Conservation (phyloP, 2,329 filamentous ascomycete species). For the Phaeosphaeriaceae sp. region DNA sequence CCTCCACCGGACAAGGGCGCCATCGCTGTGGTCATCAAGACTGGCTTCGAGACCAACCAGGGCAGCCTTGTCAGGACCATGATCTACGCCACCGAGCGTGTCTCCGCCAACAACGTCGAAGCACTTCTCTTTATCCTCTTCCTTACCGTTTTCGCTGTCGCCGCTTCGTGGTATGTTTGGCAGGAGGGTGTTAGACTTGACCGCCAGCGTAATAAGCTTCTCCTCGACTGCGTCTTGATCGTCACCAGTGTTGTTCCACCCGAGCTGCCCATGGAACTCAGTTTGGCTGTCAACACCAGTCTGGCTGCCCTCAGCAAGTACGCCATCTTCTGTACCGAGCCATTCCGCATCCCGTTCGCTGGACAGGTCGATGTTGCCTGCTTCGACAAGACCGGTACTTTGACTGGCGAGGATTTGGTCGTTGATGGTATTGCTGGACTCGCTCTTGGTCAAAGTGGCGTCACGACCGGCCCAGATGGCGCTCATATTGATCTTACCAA, state of each 20-base stretch:
- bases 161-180: slow-evolving; percentile 99
- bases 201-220: slow-evolving; percentile 94
- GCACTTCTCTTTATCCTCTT: slow-evolving; percentile 98
- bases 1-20: slow-evolving; percentile 92
- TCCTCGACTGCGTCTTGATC: slow-evolving; percentile 96
- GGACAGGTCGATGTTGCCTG: slow-evolving; percentile 95
- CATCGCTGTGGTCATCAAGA: slow-evolving; percentile 93
- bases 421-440: slow-evolving; percentile 96
- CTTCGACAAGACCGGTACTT: slow-evolving; percentile 97
- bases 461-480: slow-evolving; percentile 76
- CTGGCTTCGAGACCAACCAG: slow-evolving; percentile 97
- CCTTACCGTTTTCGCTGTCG: slow-evolving; percentile 92
- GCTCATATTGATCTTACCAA: slow-evolving; percentile 80
- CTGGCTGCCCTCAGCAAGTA: slow-evolving; percentile 91
- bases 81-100: slow-evolving; percentile 99
- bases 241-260: slow-evolving; percentile 98
- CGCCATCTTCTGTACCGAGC: slow-evolving; percentile 98
- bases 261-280: slow-evolving; percentile 97
- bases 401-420: slow-evolving; percentile 95
- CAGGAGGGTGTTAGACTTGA: slow-evolving; percentile 93
- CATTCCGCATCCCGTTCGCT: slow-evolving; percentile 96
- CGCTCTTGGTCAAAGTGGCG: slow-evolving; percentile 71
- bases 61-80: slow-evolving; percentile 97
- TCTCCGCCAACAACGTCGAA: slow-evolving; percentile 97
- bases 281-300: slow-evolving; percentile 96